phyloP scores from a whole-genome alignment of 2,329 filamentous ascomycete species.

The Myriosclerotinia duriaeana region DNA sequence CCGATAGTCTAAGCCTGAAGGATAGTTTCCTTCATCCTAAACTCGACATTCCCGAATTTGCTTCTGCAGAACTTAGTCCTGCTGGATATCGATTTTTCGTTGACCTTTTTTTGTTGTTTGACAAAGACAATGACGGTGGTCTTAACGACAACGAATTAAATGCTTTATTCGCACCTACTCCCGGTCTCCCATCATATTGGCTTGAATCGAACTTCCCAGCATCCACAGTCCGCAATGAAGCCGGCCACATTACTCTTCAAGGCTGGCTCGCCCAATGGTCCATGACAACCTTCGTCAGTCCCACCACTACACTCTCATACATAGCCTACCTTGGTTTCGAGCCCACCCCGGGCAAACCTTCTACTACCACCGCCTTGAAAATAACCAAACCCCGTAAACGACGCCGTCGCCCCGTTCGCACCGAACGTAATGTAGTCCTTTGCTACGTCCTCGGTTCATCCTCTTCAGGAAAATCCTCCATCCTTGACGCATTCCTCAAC shows the following conservation, averaged over 20 bases:
- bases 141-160: conserved; percentile 82
- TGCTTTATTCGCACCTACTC: conserved; percentile 88
- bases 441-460: conserved; percentile 89
- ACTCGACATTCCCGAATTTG: conserved; percentile 88
- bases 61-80: conserved; percentile 90
- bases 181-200: conserved; percentile 85
- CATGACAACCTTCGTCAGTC: conserved; percentile 97
- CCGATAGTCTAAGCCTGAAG: conserved; percentile 87
- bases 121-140: conserved; percentile 96
- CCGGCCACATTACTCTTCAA: conserved; percentile 90
- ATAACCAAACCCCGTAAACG: conserved; percentile 90
- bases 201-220: conserved; percentile 85
- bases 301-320: conserved; percentile 92
- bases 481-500: conserved; percentile 88
- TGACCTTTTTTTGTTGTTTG: conserved; percentile 89
- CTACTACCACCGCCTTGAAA: conserved; percentile 81
- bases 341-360: conserved; percentile 70
- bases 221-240: conserved; percentile 92
- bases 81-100: conserved; percentile 97
- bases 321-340: conserved; percentile 96
- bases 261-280: conserved; percentile 99
- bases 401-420: conserved; percentile 74
- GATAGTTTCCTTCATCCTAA: conserved; percentile 90
- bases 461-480: conserved; percentile 83
- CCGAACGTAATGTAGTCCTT: conserved; percentile 90